phyloP scores from a whole-genome alignment of 2,329 filamentous ascomycete species.

The Stachybotrys chlorohalonatus region DNA sequence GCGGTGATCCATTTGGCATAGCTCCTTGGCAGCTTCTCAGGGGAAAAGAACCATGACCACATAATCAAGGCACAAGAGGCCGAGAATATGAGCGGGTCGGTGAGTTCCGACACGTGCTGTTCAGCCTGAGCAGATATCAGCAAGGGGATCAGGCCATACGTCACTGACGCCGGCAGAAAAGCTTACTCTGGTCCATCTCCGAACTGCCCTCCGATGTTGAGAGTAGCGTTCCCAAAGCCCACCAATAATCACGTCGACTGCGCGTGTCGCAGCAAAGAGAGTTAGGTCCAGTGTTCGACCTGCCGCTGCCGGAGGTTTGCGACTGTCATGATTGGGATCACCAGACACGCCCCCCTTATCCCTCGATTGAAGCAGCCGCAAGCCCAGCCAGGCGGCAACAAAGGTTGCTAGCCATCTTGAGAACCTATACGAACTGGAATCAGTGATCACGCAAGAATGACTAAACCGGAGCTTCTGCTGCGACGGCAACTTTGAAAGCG shows the following conservation, averaged over 20 bases:
- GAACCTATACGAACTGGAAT: constrained; percentile 27
- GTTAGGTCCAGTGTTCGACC: constrained; percentile 76
- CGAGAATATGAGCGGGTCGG: constrained; percentile 66
- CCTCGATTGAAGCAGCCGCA: constrained; percentile 49
- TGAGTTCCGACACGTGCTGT: constrained; percentile 22
- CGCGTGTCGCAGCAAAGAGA: constrained; percentile 65
- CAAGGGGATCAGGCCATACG: background rate
- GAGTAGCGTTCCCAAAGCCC: constrained; percentile 51
- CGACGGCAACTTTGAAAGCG: too few species aligned
- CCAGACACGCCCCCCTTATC: constrained; percentile 5
- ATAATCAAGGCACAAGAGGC: constrained; percentile 67
- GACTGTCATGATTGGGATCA: constrained; percentile 6
- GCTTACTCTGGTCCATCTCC: constrained; percentile 38
- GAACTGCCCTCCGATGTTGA: constrained; percentile 30
- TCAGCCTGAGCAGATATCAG: constrained; percentile 18
- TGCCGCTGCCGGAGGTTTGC: constrained; percentile 30
- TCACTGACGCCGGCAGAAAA: background rate
- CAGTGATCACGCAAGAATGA: too few species aligned
- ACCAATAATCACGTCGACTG: constrained; percentile 61
- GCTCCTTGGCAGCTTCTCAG: constrained; percentile 57
- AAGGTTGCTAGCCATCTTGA: constrained; percentile 51
- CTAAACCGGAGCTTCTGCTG: too few species aligned
- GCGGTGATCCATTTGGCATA: constrained; percentile 79
- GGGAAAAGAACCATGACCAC: constrained; percentile 82
- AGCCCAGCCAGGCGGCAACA: constrained; percentile 46